phyloP scores from a whole-genome alignment of 192 early-diverging fungal genomes.

The Mortierella alpina region DNA sequence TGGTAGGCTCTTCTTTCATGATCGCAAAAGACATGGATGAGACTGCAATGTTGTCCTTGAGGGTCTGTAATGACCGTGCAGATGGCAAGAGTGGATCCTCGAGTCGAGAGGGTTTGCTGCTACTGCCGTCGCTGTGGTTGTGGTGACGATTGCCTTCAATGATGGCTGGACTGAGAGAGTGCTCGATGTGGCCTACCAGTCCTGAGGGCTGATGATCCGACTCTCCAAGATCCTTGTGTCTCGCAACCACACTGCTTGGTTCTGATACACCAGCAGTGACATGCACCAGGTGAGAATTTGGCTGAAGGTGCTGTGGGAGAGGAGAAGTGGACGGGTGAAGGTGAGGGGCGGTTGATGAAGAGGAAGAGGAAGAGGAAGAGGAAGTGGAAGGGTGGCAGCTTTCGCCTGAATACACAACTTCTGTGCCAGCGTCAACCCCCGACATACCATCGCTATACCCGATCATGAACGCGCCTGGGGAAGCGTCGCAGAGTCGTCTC shows the following conservation, averaged over 20 bases:
- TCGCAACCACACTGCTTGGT: constrained; percentile 16
- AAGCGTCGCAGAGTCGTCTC: constrained; percentile 36
- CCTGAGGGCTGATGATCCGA: constrained; percentile 12
- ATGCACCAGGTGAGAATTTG: not conserved
- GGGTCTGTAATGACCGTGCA: too few relatives aligned
- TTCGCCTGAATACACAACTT: constrained; percentile 40
- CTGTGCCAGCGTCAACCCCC: constrained; percentile 33
- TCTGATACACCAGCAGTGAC: not conserved
- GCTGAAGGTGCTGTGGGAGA: not conserved
- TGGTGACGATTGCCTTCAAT: not conserved
- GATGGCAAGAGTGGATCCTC: too few relatives aligned
- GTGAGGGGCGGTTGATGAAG: not conserved
- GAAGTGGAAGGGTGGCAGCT: not conserved
- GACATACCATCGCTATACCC: constrained; percentile 40
- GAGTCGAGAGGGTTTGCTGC: too few relatives aligned
- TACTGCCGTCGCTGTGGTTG: not conserved
- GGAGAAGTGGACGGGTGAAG: not conserved
- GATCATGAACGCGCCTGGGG: constrained; percentile 34
- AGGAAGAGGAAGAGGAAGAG: not conserved
- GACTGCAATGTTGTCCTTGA: too few relatives aligned
- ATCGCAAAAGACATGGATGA: too few relatives aligned
- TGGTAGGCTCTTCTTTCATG: too few relatives aligned
- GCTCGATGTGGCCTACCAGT: constrained; percentile 31
- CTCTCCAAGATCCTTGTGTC: constrained; percentile 14
- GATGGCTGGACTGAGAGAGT: not conserved